Evolutionary conservation across 1,284 basidiomycete genomes (phyloP).

Genomic region (Coriolopsis trogii): DNA sequence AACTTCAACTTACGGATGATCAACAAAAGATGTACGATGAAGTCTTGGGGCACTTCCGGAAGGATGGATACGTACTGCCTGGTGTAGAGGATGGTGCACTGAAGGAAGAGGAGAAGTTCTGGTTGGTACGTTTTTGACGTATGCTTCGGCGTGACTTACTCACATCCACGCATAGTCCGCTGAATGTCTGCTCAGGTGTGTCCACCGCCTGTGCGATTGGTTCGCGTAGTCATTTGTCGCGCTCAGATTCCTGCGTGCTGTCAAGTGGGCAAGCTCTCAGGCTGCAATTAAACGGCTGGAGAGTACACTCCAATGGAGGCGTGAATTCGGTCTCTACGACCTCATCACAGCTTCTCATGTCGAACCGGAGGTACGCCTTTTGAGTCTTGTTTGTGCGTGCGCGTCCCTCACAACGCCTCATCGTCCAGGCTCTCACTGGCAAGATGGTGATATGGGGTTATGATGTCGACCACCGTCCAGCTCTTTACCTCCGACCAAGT

Average conservation of each 20-base stretch:
- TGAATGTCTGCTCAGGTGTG: constrained; percentile 69
- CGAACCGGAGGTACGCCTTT: constrained; percentile 63
- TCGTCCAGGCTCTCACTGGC: constrained; percentile 65
- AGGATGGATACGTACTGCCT: constrained; percentile 54
- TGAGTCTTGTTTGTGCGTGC: neutral
- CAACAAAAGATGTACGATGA: constrained; percentile 56
- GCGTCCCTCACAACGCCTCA: neutral
- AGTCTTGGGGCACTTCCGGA: constrained; percentile 62
- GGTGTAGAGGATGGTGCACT: constrained; percentile 51
- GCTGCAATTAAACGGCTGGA: constrained; percentile 65
- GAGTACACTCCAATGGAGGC: constrained; percentile 71
- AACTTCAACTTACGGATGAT: constrained; percentile 41
- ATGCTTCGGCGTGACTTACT: neutral
- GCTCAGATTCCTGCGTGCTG: constrained; percentile 66
- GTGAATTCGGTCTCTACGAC: constrained; percentile 72
- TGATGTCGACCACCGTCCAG: constrained; percentile 69
- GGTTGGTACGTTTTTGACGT: constrained; percentile 54
- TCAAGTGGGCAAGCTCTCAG: constrained; percentile 63
- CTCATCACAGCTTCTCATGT: constrained; percentile 57
- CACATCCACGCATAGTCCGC: constrained; percentile 43
- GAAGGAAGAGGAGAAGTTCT: constrained; percentile 71
- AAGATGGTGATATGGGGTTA: constrained; percentile 80
- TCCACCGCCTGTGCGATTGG: neutral
- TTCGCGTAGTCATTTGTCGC: neutral
- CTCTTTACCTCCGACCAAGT: constrained; percentile 80